Evolutionary conservation across 306 rosid species (phyloP).

Genomic region (Castanea sativa): DNA sequence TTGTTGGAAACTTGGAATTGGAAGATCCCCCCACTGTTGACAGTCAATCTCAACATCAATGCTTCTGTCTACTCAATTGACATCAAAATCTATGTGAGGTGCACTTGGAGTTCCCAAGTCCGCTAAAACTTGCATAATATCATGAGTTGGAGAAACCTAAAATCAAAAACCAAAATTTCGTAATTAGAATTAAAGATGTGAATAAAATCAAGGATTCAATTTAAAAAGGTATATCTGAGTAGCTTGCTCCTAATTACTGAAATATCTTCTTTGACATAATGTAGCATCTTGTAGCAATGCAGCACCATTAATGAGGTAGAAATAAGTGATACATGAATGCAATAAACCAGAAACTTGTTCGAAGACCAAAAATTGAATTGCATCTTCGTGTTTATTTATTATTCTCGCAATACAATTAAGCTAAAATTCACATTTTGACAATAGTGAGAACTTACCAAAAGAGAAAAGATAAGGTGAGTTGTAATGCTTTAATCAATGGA

Average conservation of each 20-base stretch:
- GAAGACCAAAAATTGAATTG: not conserved
- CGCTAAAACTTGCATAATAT: slow-evolving; percentile 38
- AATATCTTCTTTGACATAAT: not conserved
- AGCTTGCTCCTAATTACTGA: not conserved
- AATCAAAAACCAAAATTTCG: not conserved
- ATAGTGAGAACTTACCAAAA: slow-evolving; percentile 57
- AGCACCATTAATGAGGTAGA: not conserved
- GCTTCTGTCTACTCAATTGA: slow-evolving; percentile 23
- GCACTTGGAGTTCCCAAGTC: slow-evolving; percentile 94
- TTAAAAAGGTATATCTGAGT: not conserved
- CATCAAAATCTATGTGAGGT: slow-evolving; percentile 64
- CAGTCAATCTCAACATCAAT: slow-evolving; percentile 24
- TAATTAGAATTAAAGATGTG: no score
- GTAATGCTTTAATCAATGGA: slow-evolving; percentile 80
- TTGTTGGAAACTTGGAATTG: no score
- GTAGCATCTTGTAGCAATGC: not conserved
- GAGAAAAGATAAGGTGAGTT: slow-evolving; percentile 79
- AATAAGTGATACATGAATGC: not conserved
- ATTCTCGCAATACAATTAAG: not conserved
- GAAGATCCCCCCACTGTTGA: slow-evolving; percentile 1
- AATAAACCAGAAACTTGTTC: not conserved
- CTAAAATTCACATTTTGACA: not conserved
- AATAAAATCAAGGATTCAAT: no score
- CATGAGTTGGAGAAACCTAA: slow-evolving; percentile 36
- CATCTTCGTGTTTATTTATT: not conserved